These are phyloP conservation scores for Dalbergia cochinchinensis DNA, from an alignment of 306 rosid species.

Conservation along the genomic window DNA sequence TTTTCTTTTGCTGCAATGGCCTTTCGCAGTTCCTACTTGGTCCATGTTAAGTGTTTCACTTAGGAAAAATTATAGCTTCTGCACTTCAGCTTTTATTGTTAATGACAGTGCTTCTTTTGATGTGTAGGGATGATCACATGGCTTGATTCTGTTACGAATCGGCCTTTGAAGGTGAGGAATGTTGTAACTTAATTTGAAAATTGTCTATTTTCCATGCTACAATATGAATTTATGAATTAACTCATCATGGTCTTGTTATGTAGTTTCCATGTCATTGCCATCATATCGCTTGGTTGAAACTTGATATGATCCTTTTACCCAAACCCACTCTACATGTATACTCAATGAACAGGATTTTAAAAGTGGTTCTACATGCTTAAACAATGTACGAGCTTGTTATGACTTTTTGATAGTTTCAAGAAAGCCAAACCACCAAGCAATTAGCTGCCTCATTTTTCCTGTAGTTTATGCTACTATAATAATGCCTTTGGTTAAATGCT, in stretches of 20 bases:
- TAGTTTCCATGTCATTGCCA: neutral
- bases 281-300: constrained; percentile 35
- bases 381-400: constrained; percentile 1
- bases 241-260: constrained; percentile 12
- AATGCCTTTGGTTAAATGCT: constrained; percentile 3
- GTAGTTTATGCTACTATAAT: constrained; percentile 11
- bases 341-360: constrained; percentile 12
- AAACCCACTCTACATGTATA: constrained; percentile 16
- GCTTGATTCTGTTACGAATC: constrained; percentile 93
- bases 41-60: constrained; percentile 24
- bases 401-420: constrained; percentile 29
- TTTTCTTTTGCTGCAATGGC: constrained; percentile 19
- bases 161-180: constrained; percentile 82
- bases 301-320: constrained; percentile 19
- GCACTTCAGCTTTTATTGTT: constrained; percentile 37
- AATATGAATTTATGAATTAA: constrained; percentile 31
- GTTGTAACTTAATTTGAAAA: constrained; percentile 5
- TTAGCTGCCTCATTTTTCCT: constrained; percentile 30
- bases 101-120: constrained; percentile 45
- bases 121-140: constrained; percentile 82
- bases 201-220: constrained; percentile 35
- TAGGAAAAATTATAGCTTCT: constrained; percentile 16
- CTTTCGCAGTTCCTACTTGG: constrained; percentile 35
- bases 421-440: constrained; percentile 31
- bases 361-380: constrained; percentile 32